Base-by-base conservation (phyloP, 768 basidiomycete genomes). In the Chiua virens region DNA sequence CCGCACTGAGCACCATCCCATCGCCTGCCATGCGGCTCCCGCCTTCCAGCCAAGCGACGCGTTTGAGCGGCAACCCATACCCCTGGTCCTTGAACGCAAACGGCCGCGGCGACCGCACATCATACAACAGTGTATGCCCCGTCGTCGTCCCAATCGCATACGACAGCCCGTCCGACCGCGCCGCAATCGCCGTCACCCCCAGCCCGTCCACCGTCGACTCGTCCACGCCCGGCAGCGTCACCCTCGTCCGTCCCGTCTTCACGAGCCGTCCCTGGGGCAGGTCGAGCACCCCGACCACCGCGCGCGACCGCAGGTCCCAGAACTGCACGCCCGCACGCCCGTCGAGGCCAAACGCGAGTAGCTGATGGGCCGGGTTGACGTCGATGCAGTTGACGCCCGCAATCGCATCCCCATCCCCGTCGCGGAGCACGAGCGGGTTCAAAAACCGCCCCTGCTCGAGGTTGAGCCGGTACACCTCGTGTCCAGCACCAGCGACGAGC, bases 41-140 rank as follows among this genome's bases (percentile, higher is more conserved):
- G 32, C 91, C 91, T 61, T 95, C 90, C 18, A 98, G 82, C 97
- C 97, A 99, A 15, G 77, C 67, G 4, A 98, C 81, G 45, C 77
- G 86, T 67, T 88, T 89, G 28, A 99, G 77, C 0, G 95, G 88
- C 40, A 98, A 71, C 1, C 96, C 96, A 59, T 98, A 98, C 0
- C 97, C 97, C 71, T 98, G 97, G 64, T 99, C 97, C 64, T 99
- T 98, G 53, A 85, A 65, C 2, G 92, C 93, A 59, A 89, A 94
- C 21, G 92, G 86, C 35, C 78, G 79, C 5, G 86, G 79, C 9
- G 89, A 85, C 40, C 97, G 87, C 60, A 99, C 82, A 65, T 99
- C 97, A 67, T 98, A 99, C 14, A 99, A 75, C 5, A 98, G 72
- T 0, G 92, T 93, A 64, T 98, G 94, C 0, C 97, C 97, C 0